Evolutionary conservation across 2,329 filamentous ascomycete species (phyloP).

Genomic region (Elsinoe batatas): DNA sequence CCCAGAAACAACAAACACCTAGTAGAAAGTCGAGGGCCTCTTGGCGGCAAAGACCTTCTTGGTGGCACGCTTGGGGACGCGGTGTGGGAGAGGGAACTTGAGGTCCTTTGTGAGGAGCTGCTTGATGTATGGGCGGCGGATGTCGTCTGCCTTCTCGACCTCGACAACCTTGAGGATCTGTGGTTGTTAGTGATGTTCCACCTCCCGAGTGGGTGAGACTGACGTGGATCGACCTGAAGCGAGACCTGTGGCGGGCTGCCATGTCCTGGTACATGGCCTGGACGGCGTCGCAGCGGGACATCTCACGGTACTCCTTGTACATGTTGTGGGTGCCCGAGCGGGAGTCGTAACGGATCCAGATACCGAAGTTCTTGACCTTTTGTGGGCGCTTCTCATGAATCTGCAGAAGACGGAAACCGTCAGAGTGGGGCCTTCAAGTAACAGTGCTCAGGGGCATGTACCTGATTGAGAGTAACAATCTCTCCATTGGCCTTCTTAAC

Average conservation of each 20-base stretch:
- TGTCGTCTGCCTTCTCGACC: conserved; percentile 83
- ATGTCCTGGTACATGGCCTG: conserved; percentile 99
- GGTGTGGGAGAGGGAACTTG: conserved; percentile 98
- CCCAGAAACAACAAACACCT: conserved; percentile 40
- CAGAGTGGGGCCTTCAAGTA: conserved; percentile 16
- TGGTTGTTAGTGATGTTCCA: conserved; percentile 13
- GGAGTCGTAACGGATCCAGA: conserved; percentile 99
- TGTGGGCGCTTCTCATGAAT: conserved; percentile 98
- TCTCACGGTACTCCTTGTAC: conserved; percentile 99
- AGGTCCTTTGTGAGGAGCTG: conserved; percentile 92
- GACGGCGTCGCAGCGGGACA: conserved; percentile 90
- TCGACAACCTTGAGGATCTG: conserved; percentile 98
- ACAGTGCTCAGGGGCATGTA: conserved; percentile 34
- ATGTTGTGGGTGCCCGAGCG: conserved; percentile 99
- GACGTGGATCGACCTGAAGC: conserved; percentile 98
- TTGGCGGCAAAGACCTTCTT: conserved; percentile 89
- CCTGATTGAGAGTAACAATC: conserved; percentile 94
- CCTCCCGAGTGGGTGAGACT: conserved; percentile 32
- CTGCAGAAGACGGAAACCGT: conserved; percentile 37
- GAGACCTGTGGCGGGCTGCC: conserved; percentile 95
- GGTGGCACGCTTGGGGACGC: conserved; percentile 68
- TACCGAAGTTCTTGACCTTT: conserved; percentile 99
- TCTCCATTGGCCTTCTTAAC: conserved; percentile 99
- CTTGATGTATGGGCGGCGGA: conserved; percentile 99
- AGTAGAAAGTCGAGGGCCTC: conserved; percentile 97